phyloP scores from a whole-genome alignment of 2,329 filamentous ascomycete species.

The Penicillium sp. region DNA sequence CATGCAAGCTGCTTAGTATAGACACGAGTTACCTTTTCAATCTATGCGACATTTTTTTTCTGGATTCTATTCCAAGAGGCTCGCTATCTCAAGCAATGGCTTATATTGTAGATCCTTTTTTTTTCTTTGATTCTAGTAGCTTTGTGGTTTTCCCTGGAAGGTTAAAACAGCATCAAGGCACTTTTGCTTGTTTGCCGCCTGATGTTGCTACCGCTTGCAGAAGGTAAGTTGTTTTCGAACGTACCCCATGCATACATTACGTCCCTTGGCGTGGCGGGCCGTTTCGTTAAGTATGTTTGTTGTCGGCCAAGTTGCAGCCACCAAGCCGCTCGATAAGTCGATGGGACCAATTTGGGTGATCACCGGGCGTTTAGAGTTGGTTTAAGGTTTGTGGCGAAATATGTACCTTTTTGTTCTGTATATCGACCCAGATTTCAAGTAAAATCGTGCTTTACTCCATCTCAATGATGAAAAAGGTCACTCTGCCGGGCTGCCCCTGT shows the following conservation, averaged over 20 bases:
- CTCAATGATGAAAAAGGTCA: neutral
- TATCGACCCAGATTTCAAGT: neutral
- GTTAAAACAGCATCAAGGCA: no score
- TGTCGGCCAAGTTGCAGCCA: neutral
- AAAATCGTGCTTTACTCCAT: neutral
- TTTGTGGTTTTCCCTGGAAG: neutral
- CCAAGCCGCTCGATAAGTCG: neutral
- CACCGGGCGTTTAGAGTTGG: neutral
- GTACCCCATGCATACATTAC: neutral
- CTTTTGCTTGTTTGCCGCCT: neutral
- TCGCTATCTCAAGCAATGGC: neutral
- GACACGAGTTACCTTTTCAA: neutral
- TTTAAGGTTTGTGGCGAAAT: neutral
- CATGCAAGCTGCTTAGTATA: neutral
- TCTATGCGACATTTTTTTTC: neutral
- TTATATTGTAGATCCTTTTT: neutral
- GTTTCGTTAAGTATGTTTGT: neutral
- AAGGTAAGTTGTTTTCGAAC: neutral
- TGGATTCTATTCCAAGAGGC: no score
- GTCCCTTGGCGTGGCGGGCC: neutral
- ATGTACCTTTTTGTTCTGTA: neutral
- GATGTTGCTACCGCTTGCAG: neutral
- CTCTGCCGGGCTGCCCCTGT: neutral
- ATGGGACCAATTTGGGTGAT: neutral
- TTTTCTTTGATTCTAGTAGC: no score